phyloP scores from a whole-genome alignment of 176 grass and related monocot genomes.

The Eremochloa ophiuroides region DNA sequence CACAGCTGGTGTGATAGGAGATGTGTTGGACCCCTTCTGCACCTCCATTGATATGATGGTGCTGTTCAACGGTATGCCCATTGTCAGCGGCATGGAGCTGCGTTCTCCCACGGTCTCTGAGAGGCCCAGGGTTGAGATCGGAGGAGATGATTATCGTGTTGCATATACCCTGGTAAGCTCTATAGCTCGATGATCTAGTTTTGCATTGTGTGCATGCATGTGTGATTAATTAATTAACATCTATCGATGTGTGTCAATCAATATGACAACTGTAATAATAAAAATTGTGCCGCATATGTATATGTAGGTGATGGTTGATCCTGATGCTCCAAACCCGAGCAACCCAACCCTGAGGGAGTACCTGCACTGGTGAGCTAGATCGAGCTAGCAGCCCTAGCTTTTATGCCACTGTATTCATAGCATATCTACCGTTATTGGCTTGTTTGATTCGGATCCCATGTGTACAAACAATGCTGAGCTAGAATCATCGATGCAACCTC shows the following conservation, averaged over 20 bases:
- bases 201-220: no score
- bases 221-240: no score
- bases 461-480: not conserved
- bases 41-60: slow-evolving; percentile 39
- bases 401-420: no score
- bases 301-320: slow-evolving; percentile 93
- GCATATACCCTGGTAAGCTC: slow-evolving; percentile 61
- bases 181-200: no score
- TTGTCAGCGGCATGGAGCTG: slow-evolving; percentile 63
- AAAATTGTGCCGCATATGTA: not conserved
- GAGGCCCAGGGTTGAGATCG: slow-evolving; percentile 53
- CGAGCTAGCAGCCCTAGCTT: not conserved
- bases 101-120: slow-evolving; percentile 23
- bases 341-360: slow-evolving; percentile 78
- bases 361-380: slow-evolving; percentile 91
- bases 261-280: no score
- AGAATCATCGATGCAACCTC: not conserved
- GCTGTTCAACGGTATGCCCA: slow-evolving; percentile 29
- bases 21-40: slow-evolving; percentile 73
- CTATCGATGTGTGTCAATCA: no score
- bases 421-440: not conserved
- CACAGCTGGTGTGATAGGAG: slow-evolving; percentile 53
- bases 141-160: slow-evolving; percentile 49
- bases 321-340: slow-evolving; percentile 87
- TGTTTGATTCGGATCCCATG: not conserved